These are phyloP conservation scores for Daldinia grandis DNA, from an alignment of 495 filamentous ascomycete species.

Conservation along the genomic window DNA sequence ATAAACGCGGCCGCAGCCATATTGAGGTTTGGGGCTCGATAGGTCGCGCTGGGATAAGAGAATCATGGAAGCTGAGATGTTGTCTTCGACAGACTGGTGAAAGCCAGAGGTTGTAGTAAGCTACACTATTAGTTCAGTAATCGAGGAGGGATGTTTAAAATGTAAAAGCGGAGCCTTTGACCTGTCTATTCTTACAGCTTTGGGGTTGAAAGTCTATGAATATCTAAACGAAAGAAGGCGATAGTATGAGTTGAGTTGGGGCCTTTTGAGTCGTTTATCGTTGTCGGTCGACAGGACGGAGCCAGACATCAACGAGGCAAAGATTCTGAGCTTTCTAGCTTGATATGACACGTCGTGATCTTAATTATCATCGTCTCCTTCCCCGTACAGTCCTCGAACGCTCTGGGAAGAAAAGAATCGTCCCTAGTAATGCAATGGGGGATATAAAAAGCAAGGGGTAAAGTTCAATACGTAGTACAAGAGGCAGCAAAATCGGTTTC, in stretches of 20 bases:
- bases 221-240: slow-evolving; percentile 23
- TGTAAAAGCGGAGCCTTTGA: slow-evolving; percentile 4
- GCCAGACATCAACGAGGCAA: slow-evolving; percentile 16
- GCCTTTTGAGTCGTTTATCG: slow-evolving; percentile 25
- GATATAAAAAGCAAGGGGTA: slow-evolving; percentile 37
- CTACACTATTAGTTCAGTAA: slow-evolving; percentile 25
- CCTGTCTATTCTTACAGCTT: slow-evolving; percentile 33
- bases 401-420: slow-evolving; percentile 12
- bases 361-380: slow-evolving; percentile 32
- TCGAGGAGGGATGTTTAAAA: neutral
- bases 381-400: slow-evolving; percentile 21
- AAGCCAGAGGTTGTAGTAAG: slow-evolving; percentile 10
- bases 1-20: slow-evolving; percentile 56
- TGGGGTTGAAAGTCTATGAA: slow-evolving; percentile 19
- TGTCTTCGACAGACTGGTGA: slow-evolving; percentile 30
- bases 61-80: slow-evolving; percentile 55
- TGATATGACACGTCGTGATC: slow-evolving; percentile 23
- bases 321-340: slow-evolving; percentile 32
- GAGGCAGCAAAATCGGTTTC: slow-evolving; percentile 31
- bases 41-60: slow-evolving; percentile 45
- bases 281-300: slow-evolving; percentile 14
- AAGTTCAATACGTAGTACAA: slow-evolving; percentile 36
- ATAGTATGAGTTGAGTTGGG: slow-evolving; percentile 18
- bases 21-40: slow-evolving; percentile 51
- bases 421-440: slow-evolving; percentile 20